Conservation (phyloP, 371 early-diverging fungal genomes). For the Actinomortierella wolfii region DNA sequence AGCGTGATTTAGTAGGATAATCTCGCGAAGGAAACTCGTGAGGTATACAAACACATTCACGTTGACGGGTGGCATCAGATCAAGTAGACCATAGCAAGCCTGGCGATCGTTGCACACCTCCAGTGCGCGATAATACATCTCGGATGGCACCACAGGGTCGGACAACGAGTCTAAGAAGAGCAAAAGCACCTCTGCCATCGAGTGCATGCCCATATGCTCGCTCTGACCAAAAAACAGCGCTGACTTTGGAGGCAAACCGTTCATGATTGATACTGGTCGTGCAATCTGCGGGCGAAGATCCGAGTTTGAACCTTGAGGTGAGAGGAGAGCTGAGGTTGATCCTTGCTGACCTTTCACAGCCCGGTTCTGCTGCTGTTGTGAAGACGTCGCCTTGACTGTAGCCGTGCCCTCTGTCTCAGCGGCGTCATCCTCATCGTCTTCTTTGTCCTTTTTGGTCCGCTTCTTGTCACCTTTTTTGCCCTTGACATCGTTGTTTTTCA, state of each 20-base stretch:
- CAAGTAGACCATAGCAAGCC: slow-evolving; percentile 37
- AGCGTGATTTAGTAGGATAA: slow-evolving; percentile 40
- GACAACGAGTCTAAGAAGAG: slow-evolving; percentile 75
- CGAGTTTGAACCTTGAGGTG: slow-evolving; percentile 32
- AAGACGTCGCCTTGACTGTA: neutral
- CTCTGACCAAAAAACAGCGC: slow-evolving; percentile 32
- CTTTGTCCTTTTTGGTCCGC: neutral
- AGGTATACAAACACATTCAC: slow-evolving; percentile 77
- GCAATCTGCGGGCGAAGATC: slow-evolving; percentile 40
- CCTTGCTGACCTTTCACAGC: too few species aligned
- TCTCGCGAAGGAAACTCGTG: slow-evolving; percentile 74
- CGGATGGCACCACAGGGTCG: slow-evolving; percentile 75
- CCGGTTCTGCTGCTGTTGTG: too few species aligned
- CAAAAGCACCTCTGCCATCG: slow-evolving; percentile 78
- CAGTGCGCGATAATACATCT: slow-evolving; percentile 65
- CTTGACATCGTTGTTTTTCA: slow-evolving; percentile 10
- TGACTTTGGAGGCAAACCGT: slow-evolving; percentile 40
- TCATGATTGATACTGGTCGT: slow-evolving; percentile 39
- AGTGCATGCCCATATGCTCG: slow-evolving; percentile 69
- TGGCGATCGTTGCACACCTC: slow-evolving; percentile 49
- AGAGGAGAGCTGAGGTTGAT: slow-evolving; percentile 3
- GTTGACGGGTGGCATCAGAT: slow-evolving; percentile 67
- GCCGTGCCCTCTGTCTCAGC: slow-evolving; percentile 5
- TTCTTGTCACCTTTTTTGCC: slow-evolving; percentile 4
- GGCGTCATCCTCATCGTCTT: slow-evolving; percentile 1